Base-by-base conservation (phyloP, 1,139 yeast genomes). In the Debaryomyces coudertii region DNA sequence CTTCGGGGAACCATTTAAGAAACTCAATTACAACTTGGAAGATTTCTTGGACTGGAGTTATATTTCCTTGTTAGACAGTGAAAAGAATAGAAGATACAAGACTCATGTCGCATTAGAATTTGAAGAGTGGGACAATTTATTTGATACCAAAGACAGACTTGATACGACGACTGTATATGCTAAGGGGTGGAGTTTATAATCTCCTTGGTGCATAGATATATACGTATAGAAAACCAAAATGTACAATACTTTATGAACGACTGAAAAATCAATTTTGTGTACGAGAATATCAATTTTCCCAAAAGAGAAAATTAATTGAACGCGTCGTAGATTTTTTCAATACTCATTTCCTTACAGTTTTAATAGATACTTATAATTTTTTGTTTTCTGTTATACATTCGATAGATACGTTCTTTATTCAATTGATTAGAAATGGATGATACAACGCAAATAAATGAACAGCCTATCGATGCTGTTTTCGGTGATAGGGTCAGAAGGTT, bases 11-110 rank as follows among this genome's bases (percentile, higher is more conserved):
- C 97, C 97, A 3, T 92, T 93, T 69, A 82, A 85, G 60, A 95
- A 93, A 64, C 85, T 87, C 48, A 80, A 80, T 56, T 93, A 95
- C 65, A 87, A 88, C 60, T 75, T 93, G 74, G 99, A 93, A 62
- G 99, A 93, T 65, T 93, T 93, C 69, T 71, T 93, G 60, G 97
- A 92, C 65, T 93, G 97, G 90, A 84, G 86, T 47, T 93, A 92
- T 61, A 73, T 76, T 46, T 78, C 90, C 8, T 75, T 93, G 51
- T 65, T 90, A 56, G 87, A 83, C 23, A 84, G 90, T 53, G 99
- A 93, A 64, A 70, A 78, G 49, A 75, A 76, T 18, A 85, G 95
- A 66, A 84, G 70, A 52, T 76, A 88, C 59, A 86, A 83, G 60
- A 77, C 80, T 3, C 78, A 80, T 54, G 88, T 95, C 4, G 90